Conservation (phyloP, 257 asterid genomes). For the Ocimum tenuiflorum region DNA sequence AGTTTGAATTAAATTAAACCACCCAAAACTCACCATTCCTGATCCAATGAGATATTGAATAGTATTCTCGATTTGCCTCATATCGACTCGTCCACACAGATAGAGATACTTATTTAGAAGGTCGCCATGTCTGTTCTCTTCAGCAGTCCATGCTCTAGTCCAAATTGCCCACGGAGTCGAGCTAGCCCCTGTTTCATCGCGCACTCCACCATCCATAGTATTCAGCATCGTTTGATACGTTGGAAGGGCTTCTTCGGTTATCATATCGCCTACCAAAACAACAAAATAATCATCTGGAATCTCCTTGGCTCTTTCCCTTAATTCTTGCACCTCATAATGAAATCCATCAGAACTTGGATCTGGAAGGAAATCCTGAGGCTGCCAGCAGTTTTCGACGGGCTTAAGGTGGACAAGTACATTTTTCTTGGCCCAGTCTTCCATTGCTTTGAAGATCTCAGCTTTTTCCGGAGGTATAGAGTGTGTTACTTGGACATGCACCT, state of each 20-base stretch:
- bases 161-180: too few relatives aligned
- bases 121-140: too few relatives aligned
- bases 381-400: slow-evolving; percentile 66
- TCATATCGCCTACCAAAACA: too few relatives aligned
- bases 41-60: slow-evolving; percentile 68
- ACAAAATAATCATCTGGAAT: too few relatives aligned
- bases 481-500: slow-evolving; percentile 59
- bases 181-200: too few relatives aligned
- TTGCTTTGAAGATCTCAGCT: slow-evolving; percentile 48
- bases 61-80: slow-evolving; percentile 64
- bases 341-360: slow-evolving; percentile 57
- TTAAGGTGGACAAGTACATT: slow-evolving; percentile 48
- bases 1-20: neutral
- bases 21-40: slow-evolving; percentile 52
- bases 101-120: too few relatives aligned
- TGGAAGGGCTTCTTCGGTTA: too few relatives aligned
- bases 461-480: slow-evolving; percentile 73
- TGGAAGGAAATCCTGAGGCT: slow-evolving; percentile 70
- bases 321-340: slow-evolving; percentile 46
- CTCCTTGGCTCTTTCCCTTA: slow-evolving; percentile 53
- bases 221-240: slow-evolving; percentile 61
- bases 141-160: too few relatives aligned
- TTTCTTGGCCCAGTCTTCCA: slow-evolving; percentile 53
- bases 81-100: slow-evolving; percentile 58
- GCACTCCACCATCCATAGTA: slow-evolving; percentile 53